Evolutionary conservation across 2,329 filamentous ascomycete genomes (phyloP).

Genomic region (Cladophialophora exuberans): DNA sequence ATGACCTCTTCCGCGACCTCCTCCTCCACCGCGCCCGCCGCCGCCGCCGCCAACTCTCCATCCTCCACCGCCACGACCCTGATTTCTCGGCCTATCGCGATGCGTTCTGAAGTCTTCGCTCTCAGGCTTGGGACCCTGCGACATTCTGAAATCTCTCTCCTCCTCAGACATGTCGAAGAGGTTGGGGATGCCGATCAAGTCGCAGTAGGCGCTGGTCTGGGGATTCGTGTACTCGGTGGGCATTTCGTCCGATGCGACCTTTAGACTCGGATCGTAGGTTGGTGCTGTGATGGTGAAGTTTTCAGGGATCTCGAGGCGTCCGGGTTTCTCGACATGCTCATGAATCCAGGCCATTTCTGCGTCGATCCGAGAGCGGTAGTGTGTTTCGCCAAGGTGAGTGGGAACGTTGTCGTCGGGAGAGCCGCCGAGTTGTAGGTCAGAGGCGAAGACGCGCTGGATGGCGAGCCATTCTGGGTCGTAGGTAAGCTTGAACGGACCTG

Average conservation of each 20-base stretch:
- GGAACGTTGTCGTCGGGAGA: conserved; percentile 58
- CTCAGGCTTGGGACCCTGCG: conserved; percentile 58
- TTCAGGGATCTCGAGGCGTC: conserved; percentile 69
- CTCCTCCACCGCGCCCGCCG: conserved; percentile 15
- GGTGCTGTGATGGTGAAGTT: conserved; percentile 81
- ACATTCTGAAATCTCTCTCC: conserved; percentile 65
- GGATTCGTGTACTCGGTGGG: conserved; percentile 84
- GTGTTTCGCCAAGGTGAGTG: conserved; percentile 66
- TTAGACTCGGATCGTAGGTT: conserved; percentile 62
- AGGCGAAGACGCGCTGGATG: conserved; percentile 80
- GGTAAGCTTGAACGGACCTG: conserved; percentile 63
- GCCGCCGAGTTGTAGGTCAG: conserved; percentile 67
- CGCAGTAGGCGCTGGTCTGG: conserved; percentile 82
- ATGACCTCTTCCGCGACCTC: conserved; percentile 21
- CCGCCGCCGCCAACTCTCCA: conserved; percentile 24
- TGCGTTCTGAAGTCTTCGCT: conserved; percentile 31
- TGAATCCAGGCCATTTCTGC: conserved; percentile 78
- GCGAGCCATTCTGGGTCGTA: conserved; percentile 97
- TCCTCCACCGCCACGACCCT: conserved; percentile 27
- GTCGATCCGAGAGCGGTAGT: conserved; percentile 70
- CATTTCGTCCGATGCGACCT: conserved; percentile 63
- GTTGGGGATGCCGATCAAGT: conserved; percentile 75
- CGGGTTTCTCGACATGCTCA: conserved; percentile 67
- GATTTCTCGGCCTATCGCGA: conserved; percentile 26
- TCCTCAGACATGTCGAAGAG: conserved; percentile 73